Conservation (phyloP, 352 stramenopile genomes). For the Phytophthora kernoviae region DNA sequence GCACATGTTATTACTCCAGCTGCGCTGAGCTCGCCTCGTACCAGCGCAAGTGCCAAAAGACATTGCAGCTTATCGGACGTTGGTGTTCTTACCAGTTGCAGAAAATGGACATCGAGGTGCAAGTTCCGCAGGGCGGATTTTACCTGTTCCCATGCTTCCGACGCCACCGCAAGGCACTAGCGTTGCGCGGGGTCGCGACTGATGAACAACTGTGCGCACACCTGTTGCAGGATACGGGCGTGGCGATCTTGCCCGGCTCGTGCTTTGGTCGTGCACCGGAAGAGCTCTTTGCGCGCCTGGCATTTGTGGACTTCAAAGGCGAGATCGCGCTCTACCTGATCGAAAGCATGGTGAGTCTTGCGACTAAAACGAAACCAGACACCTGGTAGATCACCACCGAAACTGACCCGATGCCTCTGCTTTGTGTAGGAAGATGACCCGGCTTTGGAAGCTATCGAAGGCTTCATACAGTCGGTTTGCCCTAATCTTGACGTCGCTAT, state of each 20-base stretch:
- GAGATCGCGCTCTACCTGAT: slow-evolving; percentile 88
- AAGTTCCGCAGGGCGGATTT: slow-evolving; percentile 78
- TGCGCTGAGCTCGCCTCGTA: slow-evolving; percentile 80
- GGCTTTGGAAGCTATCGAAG: slow-evolving; percentile 71
- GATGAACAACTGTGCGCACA: slow-evolving; percentile 79
- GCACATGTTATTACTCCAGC: slow-evolving; percentile 31
- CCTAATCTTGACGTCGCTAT: slow-evolving; percentile 87
- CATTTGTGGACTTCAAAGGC: slow-evolving; percentile 90
- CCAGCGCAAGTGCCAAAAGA: slow-evolving; percentile 85
- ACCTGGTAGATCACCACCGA: slow-evolving; percentile 12
- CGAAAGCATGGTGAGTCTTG: slow-evolving; percentile 80
- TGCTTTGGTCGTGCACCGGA: slow-evolving; percentile 77
- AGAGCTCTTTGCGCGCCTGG: slow-evolving; percentile 82
- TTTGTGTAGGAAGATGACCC: slow-evolving; percentile 64
- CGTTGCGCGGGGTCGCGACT: slow-evolving; percentile 64
- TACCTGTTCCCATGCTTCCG: slow-evolving; percentile 87
- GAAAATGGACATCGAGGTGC: slow-evolving; percentile 85
- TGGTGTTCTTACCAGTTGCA: slow-evolving; percentile 87
- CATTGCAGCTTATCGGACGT: slow-evolving; percentile 78
- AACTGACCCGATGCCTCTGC: slow-evolving; percentile 16
- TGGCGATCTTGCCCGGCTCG: slow-evolving; percentile 85
- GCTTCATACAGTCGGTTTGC: slow-evolving; percentile 89
- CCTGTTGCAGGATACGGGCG: slow-evolving; percentile 82
- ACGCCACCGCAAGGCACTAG: slow-evolving; percentile 67
- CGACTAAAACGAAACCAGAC: too few species aligned